Base-by-base conservation (phyloP, 768 basidiomycete species). In the Vararia minispora region DNA sequence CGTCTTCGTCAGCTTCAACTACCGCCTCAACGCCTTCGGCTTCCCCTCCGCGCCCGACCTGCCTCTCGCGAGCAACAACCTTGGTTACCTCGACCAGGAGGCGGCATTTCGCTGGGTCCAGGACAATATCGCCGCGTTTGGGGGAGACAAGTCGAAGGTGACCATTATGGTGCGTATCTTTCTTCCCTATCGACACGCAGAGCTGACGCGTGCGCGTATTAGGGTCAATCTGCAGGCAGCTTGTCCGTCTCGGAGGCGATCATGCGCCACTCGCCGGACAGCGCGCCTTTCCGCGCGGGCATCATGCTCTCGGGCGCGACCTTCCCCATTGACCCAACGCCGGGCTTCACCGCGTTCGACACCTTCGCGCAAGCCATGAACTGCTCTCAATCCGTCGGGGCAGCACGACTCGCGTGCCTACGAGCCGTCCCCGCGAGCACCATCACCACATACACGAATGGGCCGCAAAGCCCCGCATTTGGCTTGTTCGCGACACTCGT, bases 61-160 rank as follows among this genome's bases (percentile, higher is more conserved):
- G 25, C 28, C 32, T 11, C 9, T 28, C 22, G 22, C 32, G 6
- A 8, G 13, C 8, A 43, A 42, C 41, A 42, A 45, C 20, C 34
- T 33, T 9, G 39, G 39, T 7, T 16, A 33, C 21, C 38, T 43
- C n/a, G 42, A 43, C 7, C 42, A 43, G 28, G 42, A 53, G 16
- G 32, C 50, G 4, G 71, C 69, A 1, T 50, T 72, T 7, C 45
- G 62, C 44, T 75, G 71, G 79, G 66, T 81, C 0, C 72, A 79
- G 46, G 53, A 63, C 17, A 71, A 82, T 46, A 77, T 81, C 31
- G 59, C 47, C 13, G 52, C 54, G 0, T 83, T 81, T 44, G 79
- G 80, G 9, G 78, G 77, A 12, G 72, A 71, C 44, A 62, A 60
- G n/a, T 48, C n/a, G 9, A 63, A 67, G 55, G 66, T 65, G 6